Evolutionary conservation across 2,329 filamentous ascomycete species (phyloP).

Genomic region (Penicillium crustosum): DNA sequence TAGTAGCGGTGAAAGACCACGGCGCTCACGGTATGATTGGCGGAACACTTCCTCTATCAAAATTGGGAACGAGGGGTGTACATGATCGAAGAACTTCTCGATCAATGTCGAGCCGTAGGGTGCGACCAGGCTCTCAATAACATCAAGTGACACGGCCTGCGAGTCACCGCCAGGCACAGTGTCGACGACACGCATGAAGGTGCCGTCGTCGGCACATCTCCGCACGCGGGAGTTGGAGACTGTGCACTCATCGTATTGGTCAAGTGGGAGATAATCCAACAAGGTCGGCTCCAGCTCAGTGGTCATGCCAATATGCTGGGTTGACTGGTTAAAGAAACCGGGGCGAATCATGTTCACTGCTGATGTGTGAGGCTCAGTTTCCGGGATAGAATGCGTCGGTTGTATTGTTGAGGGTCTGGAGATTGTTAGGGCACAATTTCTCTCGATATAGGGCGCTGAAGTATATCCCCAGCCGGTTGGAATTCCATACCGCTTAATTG

Average conservation of each 20-base stretch:
- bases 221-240: conserved; percentile 40
- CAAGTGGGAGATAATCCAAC: conserved; percentile 42
- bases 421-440: conserved; percentile 4
- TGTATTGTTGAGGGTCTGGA: conserved; percentile 31
- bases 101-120: conserved; percentile 46
- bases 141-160: conserved; percentile 40
- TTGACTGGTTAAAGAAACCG: conserved; percentile 38
- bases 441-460: not conserved
- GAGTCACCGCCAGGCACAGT: conserved; percentile 32
- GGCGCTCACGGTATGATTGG: conserved; percentile 43
- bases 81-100: conserved; percentile 47
- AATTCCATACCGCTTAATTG: conserved; percentile 38
- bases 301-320: conserved; percentile 46
- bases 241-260: conserved; percentile 41
- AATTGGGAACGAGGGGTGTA: conserved; percentile 46
- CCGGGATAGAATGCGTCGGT: conserved; percentile 1
- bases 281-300: conserved; percentile 44
- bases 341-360: conserved; percentile 30
- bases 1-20: conserved; percentile 39
- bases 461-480: not conserved
- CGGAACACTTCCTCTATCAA: conserved; percentile 46
- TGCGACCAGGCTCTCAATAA: conserved; percentile 45
- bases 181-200: conserved; percentile 43
- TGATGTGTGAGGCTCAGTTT: conserved; percentile 14
- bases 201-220: conserved; percentile 40